These are phyloP conservation scores for Auriscalpium vulgare DNA, from an alignment of 768 basidiomycete species.

Conservation along the genomic window DNA sequence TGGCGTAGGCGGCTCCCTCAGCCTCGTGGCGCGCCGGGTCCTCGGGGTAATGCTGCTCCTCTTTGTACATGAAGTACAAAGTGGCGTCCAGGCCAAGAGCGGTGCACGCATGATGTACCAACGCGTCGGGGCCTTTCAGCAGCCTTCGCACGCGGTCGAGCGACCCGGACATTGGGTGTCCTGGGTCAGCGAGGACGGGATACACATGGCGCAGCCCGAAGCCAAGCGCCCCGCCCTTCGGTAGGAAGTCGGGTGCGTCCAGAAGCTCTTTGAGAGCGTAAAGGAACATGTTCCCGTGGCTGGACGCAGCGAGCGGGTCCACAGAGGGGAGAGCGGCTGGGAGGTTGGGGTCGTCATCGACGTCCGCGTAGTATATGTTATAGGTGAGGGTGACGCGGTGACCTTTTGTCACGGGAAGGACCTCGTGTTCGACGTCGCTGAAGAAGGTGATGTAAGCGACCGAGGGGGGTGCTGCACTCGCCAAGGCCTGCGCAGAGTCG, in stretches of 20 bases:
- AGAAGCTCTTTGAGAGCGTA: constrained; percentile 22
- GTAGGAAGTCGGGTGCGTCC: constrained; percentile 25
- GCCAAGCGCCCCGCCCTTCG: constrained; percentile 31
- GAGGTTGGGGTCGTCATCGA: background rate
- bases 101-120: background rate
- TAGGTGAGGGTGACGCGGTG: constrained; percentile 38
- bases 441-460: constrained; percentile 35
- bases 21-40: background rate
- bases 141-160: background rate
- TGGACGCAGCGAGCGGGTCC: background rate
- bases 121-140: background rate
- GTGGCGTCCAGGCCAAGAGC: background rate
- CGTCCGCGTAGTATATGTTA: constrained; percentile 26
- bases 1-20: background rate
- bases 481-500: constrained; percentile 26
- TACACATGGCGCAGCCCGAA: constrained; percentile 34
- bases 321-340: background rate
- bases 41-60: background rate
- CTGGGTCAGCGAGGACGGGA: constrained; percentile 15
- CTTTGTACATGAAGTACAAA: background rate
- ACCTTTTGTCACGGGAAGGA: constrained; percentile 32
- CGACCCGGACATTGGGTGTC: too few species aligned
- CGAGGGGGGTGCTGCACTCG: constrained; percentile 2
- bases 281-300: constrained; percentile 5
- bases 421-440: constrained; percentile 39